Evolutionary conservation across 192 early-diverging fungal species (phyloP), one percentile per base, ranked within the genome.

Genomic region (Linnemannia schmuckeri): DNA sequence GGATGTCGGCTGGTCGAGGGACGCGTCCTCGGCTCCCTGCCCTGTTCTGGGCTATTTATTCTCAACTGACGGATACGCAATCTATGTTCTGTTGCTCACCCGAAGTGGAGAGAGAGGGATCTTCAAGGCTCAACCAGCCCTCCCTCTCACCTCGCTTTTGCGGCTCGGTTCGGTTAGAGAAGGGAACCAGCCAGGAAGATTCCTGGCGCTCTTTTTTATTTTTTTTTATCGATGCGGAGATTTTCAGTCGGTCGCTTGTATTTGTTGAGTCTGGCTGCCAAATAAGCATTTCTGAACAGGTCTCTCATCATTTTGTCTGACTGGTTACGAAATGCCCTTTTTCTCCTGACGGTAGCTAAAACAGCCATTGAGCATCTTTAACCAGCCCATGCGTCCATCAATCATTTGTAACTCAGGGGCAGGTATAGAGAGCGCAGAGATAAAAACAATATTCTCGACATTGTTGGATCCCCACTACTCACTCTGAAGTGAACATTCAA

Each of bases 151-250:
- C 61, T 66, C 61, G 3, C n/a, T 24, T 15, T 30, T 35, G 61
- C 61, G 61, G 61, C 30, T 66, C 61, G 61, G 61, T 24, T 66
- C 61, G 61, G 61, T 33, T 12, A 30, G 13, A 15, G n/a, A 4
- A 12, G 12, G 13, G 61, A 12, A 24, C 37, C 37, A 66, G 30
- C 61, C 61, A 66, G 61, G 30, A 12, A 33, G 24, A 66, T 66
- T 66, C 27, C 61, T 33, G 61, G 61, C 61, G 61, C 61, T 66
- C 30, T 66, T 66, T 63, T 63, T 61, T n/a, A 27, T 61, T n/a
- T 24, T 9, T 24, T 61, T 10, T 4, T 9, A 10, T 57, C n/a
- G 6, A 7, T 33, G 61, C 61, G 61, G 61, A 66, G 61, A 33
- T 66, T 9, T 13, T 33, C 30, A 30, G 55, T 27, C 55, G 4